These are phyloP conservation scores for Debaryomyces maramus DNA, from an alignment of 805 yeast species.

Conservation along the genomic window DNA sequence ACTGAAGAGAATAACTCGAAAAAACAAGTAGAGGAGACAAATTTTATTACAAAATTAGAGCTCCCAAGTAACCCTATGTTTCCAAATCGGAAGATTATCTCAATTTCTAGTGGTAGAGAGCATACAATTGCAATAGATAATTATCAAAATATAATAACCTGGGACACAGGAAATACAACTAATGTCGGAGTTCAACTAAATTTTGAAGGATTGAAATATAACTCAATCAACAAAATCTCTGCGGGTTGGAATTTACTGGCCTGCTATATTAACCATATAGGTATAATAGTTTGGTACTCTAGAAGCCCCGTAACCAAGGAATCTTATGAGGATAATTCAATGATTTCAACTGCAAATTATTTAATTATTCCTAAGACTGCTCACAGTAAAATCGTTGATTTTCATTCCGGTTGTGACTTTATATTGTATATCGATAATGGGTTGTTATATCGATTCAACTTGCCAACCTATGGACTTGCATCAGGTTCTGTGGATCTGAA, in stretches of 20 bases:
- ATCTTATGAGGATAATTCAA: slow-evolving; percentile 15
- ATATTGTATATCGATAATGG: slow-evolving; percentile 54
- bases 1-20: neutral
- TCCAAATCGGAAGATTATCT: slow-evolving; percentile 34
- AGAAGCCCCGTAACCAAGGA: slow-evolving; percentile 24
- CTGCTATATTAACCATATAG: slow-evolving; percentile 47
- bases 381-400: slow-evolving; percentile 47
- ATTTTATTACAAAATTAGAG: slow-evolving; percentile 24
- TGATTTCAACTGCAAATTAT: slow-evolving; percentile 35
- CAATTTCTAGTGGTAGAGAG: slow-evolving; percentile 61
- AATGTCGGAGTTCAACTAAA: slow-evolving; percentile 43
- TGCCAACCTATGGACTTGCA: slow-evolving; percentile 19
- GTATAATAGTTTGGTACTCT: slow-evolving; percentile 59
- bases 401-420: slow-evolving; percentile 52
- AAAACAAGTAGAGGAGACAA: slow-evolving; percentile 16
- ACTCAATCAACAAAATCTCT: slow-evolving; percentile 42
- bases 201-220: slow-evolving; percentile 30
- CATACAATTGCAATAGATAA: slow-evolving; percentile 64
- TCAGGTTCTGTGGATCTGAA: slow-evolving; percentile 9
- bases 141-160: slow-evolving; percentile 50
- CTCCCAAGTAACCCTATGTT: slow-evolving; percentile 14
- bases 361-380: slow-evolving; percentile 43
- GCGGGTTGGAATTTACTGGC: slow-evolving; percentile 71
- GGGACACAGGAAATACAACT: slow-evolving; percentile 51
- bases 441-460: slow-evolving; percentile 34